Evolutionary conservation across 768 basidiomycete genomes (phyloP), one percentile per base, ranked within the genome.

Genomic region (Clitopilus hobsonii): DNA sequence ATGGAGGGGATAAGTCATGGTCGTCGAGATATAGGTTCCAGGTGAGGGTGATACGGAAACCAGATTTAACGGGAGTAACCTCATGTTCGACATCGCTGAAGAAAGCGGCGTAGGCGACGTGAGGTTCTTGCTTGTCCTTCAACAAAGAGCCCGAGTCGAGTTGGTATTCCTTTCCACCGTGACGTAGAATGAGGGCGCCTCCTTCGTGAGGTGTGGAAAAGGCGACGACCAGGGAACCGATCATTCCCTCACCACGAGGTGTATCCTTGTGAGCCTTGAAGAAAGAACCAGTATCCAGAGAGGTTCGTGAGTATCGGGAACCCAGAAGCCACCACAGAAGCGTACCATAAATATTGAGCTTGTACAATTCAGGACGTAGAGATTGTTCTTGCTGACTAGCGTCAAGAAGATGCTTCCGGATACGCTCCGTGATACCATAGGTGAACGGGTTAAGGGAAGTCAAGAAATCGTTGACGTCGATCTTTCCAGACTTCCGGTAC

Each of bases 251-350:
- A 6, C 65, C 60, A 5, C 74, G 72, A 3, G 77, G 78, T 0
- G 80, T 80, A 55, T 81, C 82, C 38, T 74, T 69, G 57, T 81
- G 81, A 0, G 74, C 30, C 59, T 79, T 79, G 70, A 81, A 82
- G 60, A 78, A 81, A 0, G 71, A 71, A 7, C 68, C 79, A 45
- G 70, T 60, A 1, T 69, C 76, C 77, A 49, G n/a, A n/a, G 29
- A 30, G 29, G 22, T 10, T 18, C 18, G 32, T 28, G 18, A 38
- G 51, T 6, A 32, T 5, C n/a, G 10, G 7, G 5, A n/a, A 50
- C 25, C 27, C 47, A 13, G 23, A n/a, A 7, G 23, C 4, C n/a
- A n/a, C n/a, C 14, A 57, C 59, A 1, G n/a, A n/a, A n/a, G n/a
- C n/a, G n/a, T 38, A 74, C 73, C 71, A 51, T 73, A 74, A 2